Evolutionary conservation across 2,329 filamentous ascomycete genomes (phyloP).

Genomic region (Claviceps sp.): DNA sequence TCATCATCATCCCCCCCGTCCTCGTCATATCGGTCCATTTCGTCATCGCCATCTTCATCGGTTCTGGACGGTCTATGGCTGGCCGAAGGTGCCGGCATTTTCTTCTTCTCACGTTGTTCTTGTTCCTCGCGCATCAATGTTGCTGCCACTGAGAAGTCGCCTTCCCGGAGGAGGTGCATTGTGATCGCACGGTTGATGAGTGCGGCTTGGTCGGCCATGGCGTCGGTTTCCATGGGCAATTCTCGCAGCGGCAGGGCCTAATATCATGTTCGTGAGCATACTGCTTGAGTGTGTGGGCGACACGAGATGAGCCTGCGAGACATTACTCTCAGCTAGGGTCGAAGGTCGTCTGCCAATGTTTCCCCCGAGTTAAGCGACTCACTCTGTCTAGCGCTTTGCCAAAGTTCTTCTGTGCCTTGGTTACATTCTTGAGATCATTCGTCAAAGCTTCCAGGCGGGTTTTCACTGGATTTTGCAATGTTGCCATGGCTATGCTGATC

Average conservation of each 20-base stretch:
- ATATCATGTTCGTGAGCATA: background rate
- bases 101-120: conserved; percentile 17
- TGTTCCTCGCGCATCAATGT: conserved; percentile 67
- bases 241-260: conserved; percentile 36
- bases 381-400: conserved; percentile 77
- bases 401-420: conserved; percentile 71
- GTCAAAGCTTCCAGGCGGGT: conserved; percentile 68
- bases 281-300: background rate
- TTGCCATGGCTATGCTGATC: conserved; percentile 62
- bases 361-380: conserved; percentile 8
- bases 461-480: conserved; percentile 76
- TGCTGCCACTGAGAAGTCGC: conserved; percentile 77
- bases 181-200: conserved; percentile 88
- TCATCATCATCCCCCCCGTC: conserved; percentile 9
- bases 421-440: conserved; percentile 68
- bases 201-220: conserved; percentile 57
- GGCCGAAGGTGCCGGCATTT: conserved; percentile 5
- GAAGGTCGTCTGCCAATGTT: background rate
- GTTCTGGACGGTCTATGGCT: conserved; percentile 8
- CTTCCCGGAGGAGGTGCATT: conserved; percentile 92
- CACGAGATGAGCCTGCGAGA: background rate
- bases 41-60: conserved; percentile 20
- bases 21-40: conserved; percentile 17
- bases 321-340: background rate
- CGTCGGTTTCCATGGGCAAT: conserved; percentile 68